Conservation (phyloP, 2,329 filamentous ascomycete genomes). For the Trichophyton simii region DNA sequence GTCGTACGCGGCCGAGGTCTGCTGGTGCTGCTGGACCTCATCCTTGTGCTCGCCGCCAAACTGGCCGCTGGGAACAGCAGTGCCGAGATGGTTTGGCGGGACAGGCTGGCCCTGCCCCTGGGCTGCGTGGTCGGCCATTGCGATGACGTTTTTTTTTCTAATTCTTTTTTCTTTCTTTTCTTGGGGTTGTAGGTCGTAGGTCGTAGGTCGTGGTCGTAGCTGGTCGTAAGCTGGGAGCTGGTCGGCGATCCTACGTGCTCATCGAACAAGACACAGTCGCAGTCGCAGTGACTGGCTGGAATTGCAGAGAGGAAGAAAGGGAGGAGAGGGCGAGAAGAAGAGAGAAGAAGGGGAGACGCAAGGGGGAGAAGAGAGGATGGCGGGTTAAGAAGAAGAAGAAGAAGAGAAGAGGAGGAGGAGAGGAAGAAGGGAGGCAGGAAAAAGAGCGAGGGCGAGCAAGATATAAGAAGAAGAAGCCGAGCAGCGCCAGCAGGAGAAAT, state of each 20-base stretch:
- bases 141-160: background rate
- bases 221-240: too few species aligned
- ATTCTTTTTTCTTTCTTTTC: background rate
- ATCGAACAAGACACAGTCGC: background rate
- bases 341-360: constrained; percentile 2
- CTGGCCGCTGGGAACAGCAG: constrained; percentile 14
- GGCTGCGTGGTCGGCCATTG: constrained; percentile 13
- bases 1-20: background rate
- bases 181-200: background rate
- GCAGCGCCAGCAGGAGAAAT: constrained; percentile 3
- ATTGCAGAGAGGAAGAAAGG: background rate
- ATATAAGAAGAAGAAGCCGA: constrained; percentile 5
- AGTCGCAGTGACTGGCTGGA: background rate
- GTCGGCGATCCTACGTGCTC: background rate
- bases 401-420: constrained; percentile 2
- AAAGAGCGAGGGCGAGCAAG: constrained; percentile 4
- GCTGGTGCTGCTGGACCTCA: background rate
- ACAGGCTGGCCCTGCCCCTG: constrained; percentile 13
- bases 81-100: constrained; percentile 17
- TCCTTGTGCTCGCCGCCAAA: constrained; percentile 14
- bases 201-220: background rate
- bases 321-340: constrained; percentile 1
- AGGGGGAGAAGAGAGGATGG: constrained; percentile 5
- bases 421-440: constrained; percentile 8
- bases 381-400: constrained; percentile 6